phyloP scores from a whole-genome alignment of 768 basidiomycete species.

The Dioszegia hungarica region DNA sequence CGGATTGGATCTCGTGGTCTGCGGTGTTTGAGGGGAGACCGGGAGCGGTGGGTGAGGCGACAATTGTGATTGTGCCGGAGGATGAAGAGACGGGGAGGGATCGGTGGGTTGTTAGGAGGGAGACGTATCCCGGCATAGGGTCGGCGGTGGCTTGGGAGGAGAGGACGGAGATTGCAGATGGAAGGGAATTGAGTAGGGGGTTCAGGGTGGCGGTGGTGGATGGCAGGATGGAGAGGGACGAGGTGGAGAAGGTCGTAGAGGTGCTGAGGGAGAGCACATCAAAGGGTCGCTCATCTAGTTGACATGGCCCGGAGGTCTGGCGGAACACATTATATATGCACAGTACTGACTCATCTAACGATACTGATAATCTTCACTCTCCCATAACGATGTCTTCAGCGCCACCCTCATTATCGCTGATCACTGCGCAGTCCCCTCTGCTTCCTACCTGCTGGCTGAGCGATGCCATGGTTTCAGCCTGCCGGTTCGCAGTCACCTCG shows the following conservation, averaged over 20 bases:
- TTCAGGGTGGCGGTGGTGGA: conserved; percentile 7
- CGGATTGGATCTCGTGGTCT: conserved; percentile 8
- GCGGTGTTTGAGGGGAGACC: conserved; percentile 4
- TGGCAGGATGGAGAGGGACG: neutral
- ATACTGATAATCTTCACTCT: no score
- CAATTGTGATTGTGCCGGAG: conserved; percentile 3
- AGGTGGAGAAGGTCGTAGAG: neutral
- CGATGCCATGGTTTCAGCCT: no score
- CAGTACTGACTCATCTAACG: no score
- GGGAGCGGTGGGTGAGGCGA: conserved; percentile 5
- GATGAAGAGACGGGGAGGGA: neutral
- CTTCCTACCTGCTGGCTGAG: no score
- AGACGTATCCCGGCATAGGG: conserved; percentile 6
- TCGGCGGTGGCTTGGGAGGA: conserved; percentile 13
- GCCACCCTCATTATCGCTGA: no score
- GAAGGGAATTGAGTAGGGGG: neutral
- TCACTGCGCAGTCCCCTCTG: no score
- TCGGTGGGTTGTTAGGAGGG: conserved; percentile 9
- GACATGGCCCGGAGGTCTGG: no score
- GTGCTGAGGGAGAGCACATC: no score
- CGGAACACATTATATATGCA: no score
- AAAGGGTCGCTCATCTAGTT: no score
- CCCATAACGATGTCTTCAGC: no score
- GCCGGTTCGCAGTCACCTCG: no score
- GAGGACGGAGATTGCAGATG: neutral